A percentile compares a stretch with the other conserved stretches of the same genome.
Evolutionary conservation across 2,329 filamentous ascomycete genomes (phyloP).

Genomic region (Aspergillus sp.): DNA sequence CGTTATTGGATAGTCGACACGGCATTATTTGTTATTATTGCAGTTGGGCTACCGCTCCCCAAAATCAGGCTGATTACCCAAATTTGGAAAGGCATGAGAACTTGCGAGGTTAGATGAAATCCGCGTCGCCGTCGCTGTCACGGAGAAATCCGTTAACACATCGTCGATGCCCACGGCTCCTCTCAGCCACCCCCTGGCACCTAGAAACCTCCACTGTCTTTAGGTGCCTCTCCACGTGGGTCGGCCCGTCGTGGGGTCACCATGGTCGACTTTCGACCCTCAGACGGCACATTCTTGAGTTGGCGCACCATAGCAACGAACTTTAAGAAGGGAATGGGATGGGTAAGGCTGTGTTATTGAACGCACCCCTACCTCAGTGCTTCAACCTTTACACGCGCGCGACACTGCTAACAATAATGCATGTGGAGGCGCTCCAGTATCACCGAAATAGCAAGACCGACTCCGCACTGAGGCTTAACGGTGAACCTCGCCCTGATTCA

Average conservation of each 20-base stretch:
- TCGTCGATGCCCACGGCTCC: background rate
- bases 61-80: background rate
- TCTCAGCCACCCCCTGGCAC: background rate
- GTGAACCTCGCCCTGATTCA: background rate
- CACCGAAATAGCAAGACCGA: background rate
- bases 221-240: background rate
- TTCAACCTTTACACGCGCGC: background rate
- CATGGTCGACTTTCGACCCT: conserved; percentile 1
- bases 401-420: conserved; percentile 6
- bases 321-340: background rate
- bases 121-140: too few relatives aligned
- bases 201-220: background rate
- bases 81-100: background rate
- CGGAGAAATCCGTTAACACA: background rate
- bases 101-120: too few relatives aligned
- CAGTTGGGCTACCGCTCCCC: background rate
- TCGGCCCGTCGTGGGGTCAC: background rate
- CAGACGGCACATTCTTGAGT: background rate
- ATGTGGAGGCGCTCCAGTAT: background rate
- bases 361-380: background rate
- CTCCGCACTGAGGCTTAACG: background rate
- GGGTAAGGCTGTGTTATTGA: conserved; percentile 1
- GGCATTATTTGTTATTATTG: background rate
- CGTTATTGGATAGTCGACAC: background rate
- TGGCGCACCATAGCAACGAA: conserved; percentile 4